phyloP scores from a whole-genome alignment of 768 basidiomycete genomes.

The Russula lepida region DNA sequence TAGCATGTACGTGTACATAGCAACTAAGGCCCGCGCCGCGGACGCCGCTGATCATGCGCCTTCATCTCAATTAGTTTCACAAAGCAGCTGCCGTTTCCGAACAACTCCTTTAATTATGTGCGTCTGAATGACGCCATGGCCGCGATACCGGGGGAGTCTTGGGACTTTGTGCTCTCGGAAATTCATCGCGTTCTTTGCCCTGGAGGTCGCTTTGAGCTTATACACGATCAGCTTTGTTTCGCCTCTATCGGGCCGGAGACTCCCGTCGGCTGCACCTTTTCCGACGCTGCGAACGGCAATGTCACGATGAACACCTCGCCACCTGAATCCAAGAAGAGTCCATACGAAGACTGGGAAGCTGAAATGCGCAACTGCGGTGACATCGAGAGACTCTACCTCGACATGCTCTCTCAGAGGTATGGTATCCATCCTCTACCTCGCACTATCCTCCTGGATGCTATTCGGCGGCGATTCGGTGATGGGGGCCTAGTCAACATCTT shows the following conservation, averaged over 20 bases:
- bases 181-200: slow-evolving; percentile 50
- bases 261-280: slow-evolving; percentile 16
- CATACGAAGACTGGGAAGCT: slow-evolving; percentile 34
- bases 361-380: slow-evolving; percentile 35
- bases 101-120: slow-evolving; percentile 59
- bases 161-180: slow-evolving; percentile 54
- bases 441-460: slow-evolving; percentile 37
- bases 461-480: slow-evolving; percentile 46
- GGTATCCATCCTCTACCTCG: slow-evolving; percentile 46
- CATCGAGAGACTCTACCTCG: slow-evolving; percentile 50
- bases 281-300: not conserved
- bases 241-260: slow-evolving; percentile 38
- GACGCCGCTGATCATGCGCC: slow-evolving; percentile 4
- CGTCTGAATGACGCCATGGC: slow-evolving; percentile 62
- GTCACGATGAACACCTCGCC: not conserved
- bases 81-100: slow-evolving; percentile 51
- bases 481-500: slow-evolving; percentile 36
- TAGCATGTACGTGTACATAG: slow-evolving; percentile 52
- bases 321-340: not conserved
- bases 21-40: not conserved
- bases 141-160: slow-evolving; percentile 50
- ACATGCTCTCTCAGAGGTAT: slow-evolving; percentile 48
- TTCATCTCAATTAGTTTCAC: slow-evolving; percentile 35
- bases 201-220: slow-evolving; percentile 60
- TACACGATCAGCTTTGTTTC: slow-evolving; percentile 65